A percentile compares a stretch with the other conserved stretches of the same genome.
Evolutionary conservation across 805 yeast genomes (phyloP).

Genomic region (Metschnikowia colocasiae): DNA sequence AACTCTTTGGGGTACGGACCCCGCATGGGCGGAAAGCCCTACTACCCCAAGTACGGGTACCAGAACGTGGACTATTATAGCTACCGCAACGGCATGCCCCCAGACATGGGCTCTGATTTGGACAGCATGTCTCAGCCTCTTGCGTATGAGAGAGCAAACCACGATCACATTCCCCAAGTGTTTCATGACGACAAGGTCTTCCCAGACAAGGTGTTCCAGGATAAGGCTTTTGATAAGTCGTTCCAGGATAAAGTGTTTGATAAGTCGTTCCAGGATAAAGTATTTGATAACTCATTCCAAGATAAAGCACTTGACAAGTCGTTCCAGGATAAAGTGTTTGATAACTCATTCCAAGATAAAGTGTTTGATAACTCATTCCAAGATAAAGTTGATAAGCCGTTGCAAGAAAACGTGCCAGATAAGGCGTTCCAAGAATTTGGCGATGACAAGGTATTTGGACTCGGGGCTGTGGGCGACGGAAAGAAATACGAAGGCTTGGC

Average conservation of each 20-base stretch:
- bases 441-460: not conserved
- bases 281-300: not conserved
- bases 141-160: not conserved
- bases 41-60: not conserved
- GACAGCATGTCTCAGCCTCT: not conserved
- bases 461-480: constrained; percentile 4
- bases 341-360: not conserved
- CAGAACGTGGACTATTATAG: not conserved
- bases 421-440: not conserved
- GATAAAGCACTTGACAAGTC: not conserved
- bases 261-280: not conserved
- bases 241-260: not conserved
- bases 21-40: not conserved
- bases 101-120: not conserved
- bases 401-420: not conserved
- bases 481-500: constrained; percentile 10
- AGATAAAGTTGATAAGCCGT: not conserved
- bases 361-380: not conserved
- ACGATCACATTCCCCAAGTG: constrained; percentile 17
- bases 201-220: not conserved
- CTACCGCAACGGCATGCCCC: not conserved
- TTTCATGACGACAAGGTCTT: constrained; percentile 11
- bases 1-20: not conserved
- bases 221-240: not conserved
- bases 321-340: not conserved